phyloP scores from a whole-genome alignment of 2,329 filamentous ascomycete species.

The Sclerotinia glacialis region DNA sequence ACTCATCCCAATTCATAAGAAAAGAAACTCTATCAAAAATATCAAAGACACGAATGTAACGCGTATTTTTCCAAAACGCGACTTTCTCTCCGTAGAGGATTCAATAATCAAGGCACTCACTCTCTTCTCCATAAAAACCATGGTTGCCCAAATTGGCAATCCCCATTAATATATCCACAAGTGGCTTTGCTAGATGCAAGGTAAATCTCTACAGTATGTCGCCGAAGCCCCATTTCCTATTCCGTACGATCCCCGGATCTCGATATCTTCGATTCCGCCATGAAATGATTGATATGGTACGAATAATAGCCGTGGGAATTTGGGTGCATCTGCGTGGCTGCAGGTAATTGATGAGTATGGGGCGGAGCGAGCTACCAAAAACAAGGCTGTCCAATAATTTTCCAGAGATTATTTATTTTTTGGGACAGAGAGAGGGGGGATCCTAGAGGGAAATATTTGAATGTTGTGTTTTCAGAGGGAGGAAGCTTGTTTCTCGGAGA shows the following conservation, averaged over 20 bases:
- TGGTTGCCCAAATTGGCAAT: not conserved
- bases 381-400: not conserved
- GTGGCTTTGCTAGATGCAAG: conserved; percentile 4
- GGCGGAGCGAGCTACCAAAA: not conserved
- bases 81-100: not conserved
- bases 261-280: not conserved
- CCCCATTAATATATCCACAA: not conserved
- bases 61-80: not conserved
- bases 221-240: conserved; percentile 7
- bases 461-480: not conserved
- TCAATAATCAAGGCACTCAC: no score
- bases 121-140: no score
- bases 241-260: conserved; percentile 2
- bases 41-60: not conserved
- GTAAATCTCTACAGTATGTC: conserved; percentile 9
- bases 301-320: not conserved
- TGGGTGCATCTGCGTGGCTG: conserved; percentile 1
- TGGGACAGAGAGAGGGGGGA: no score
- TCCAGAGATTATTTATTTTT: not conserved
- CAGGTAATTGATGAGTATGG: not conserved
- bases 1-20: not conserved
- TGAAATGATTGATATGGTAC: not conserved
- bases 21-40: not conserved
- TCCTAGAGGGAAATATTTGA: not conserved
- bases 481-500: not conserved